A percentile compares a stretch with the other conserved stretches of the same genome.
Conservation (phyloP, 1,139 yeast genomes). For the Debaryomycetaceae sp. region DNA sequence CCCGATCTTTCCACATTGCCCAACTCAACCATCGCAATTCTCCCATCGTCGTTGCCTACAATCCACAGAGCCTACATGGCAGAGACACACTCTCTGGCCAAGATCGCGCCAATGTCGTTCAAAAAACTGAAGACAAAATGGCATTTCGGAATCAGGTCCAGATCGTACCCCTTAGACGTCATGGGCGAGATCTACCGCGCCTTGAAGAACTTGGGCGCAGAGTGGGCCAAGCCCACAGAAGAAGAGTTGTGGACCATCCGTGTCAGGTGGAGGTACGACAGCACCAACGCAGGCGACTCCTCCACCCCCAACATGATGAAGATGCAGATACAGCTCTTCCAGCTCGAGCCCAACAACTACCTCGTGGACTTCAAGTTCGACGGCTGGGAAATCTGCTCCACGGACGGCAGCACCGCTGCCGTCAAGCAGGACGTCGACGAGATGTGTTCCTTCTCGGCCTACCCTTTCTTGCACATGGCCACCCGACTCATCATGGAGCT, state of each 20-base stretch:
- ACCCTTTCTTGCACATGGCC: constrained; percentile 90
- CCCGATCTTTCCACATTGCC: constrained; percentile 52
- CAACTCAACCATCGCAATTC: constrained; percentile 75
- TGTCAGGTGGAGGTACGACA: constrained; percentile 87
- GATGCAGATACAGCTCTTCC: constrained; percentile 95
- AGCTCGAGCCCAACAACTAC: constrained; percentile 91
- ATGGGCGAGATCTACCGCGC: constrained; percentile 99
- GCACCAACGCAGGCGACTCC: constrained; percentile 16
- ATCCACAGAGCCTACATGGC: constrained; percentile 93
- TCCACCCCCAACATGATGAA: constrained; percentile 77
- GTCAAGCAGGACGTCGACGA: constrained; percentile 55
- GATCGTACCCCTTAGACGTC: constrained; percentile 95
- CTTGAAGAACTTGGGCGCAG: constrained; percentile 88
- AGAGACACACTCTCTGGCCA: constrained; percentile 47
- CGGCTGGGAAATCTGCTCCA: constrained; percentile 68
- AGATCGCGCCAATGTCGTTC: constrained; percentile 69
- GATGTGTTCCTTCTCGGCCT: constrained; percentile 83
- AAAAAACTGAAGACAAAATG: constrained; percentile 93
- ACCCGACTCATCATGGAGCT: constrained; percentile 92
- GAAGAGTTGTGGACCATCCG: constrained; percentile 95
- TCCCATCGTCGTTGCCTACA: constrained; percentile 92
- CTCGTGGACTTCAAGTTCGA: constrained; percentile 96
- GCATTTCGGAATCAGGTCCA: constrained; percentile 97
- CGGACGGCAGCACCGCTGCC: constrained; percentile 5
- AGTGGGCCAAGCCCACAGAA: constrained; percentile 93